Evolutionary conservation across 2,329 filamentous ascomycete genomes (phyloP), one percentile per base, ranked within the genome.

Genomic region (Trichoderma afroharzianum): DNA sequence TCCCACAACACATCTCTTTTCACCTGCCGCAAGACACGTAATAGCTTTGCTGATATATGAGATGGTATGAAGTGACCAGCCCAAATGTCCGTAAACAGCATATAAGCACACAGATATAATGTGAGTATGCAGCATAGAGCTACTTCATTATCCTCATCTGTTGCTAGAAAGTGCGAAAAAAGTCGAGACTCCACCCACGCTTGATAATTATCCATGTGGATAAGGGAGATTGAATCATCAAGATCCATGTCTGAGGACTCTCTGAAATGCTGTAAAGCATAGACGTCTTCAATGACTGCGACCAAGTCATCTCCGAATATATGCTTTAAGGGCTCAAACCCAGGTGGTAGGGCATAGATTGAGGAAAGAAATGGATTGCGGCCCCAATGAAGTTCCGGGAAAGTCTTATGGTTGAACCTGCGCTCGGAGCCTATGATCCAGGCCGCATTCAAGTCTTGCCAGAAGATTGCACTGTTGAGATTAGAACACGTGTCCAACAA

Each of bases 341-440:
- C 63, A 11, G 63, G 47, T 24, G 63, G 63, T 12, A 66, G n/a
- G 8, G 32, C 14, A 28, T 57, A 66, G 28, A 66, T 3, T 14
- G 47, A 57, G 3, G 63, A 66, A 8, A 66, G 30, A n/a, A 57
- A 55, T 15, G 63, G 47, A 36, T 24, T 66, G 47, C 63, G 63
- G 2, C 63, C 32, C 63, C 63, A 66, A 7, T 66, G 30, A 28
- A 66, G 63, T 32, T 66, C 63, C 28, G 63, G 47, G 50, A 57
- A 67, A 14, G 15, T 43, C 1, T 30, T 21, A 36, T 67, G 53
- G 6, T 24, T 24, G 18, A 67, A 67, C 3, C 50, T 67, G 50
- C 50, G 63, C 9, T 67, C 63, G 15, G 63, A 67, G 15, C 50
- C 63, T 67, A 67, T 57, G 21, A 67, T 58, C 63, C 63, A 67